These are phyloP conservation scores for Tylopilus rubrobrunneus DNA, from an alignment of 768 basidiomycete species.

Conservation along the genomic window DNA sequence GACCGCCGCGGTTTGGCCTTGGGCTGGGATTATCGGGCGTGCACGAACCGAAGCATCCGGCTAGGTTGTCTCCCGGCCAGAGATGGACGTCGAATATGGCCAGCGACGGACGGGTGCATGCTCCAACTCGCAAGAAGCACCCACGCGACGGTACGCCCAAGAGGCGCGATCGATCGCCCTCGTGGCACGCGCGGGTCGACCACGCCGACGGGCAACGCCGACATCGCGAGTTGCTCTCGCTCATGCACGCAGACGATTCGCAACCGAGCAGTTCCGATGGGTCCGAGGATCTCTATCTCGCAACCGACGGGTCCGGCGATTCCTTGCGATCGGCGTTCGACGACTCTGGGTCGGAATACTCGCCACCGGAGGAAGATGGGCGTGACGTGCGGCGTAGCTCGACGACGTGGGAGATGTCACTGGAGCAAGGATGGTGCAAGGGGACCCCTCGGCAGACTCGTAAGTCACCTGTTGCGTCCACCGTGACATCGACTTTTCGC, in stretches of 20 bases:
- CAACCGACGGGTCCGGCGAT: conserved; percentile 17
- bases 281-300: conserved; percentile 9
- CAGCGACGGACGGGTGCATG: conserved; percentile 6
- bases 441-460: conserved; percentile 5
- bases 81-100: conserved; percentile 13
- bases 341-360: conserved; percentile 32
- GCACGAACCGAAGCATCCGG: conserved; percentile 8
- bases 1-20: conserved; percentile 28
- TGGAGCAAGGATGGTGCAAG: conserved; percentile 6
- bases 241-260: conserved; percentile 10
- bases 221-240: conserved; percentile 19
- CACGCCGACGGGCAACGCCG: conserved; percentile 12
- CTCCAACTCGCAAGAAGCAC: conserved; percentile 5
- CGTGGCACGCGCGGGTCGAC: conserved; percentile 2
- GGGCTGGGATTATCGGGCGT: conserved; percentile 24
- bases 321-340: conserved; percentile 20
- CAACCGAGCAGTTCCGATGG: conserved; percentile 16
- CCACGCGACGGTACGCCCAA: conserved; percentile 10
- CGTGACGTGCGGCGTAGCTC: neutral
- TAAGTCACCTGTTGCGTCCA: conserved; percentile 1
- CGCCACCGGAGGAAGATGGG: conserved; percentile 22
- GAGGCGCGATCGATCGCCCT: conserved; percentile 10
- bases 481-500: conserved; percentile 5
- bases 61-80: conserved; percentile 10
- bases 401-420: conserved; percentile 3